Conservation (phyloP, 192 early-diverging fungal species). For the Gamsiella multidivaricata region DNA sequence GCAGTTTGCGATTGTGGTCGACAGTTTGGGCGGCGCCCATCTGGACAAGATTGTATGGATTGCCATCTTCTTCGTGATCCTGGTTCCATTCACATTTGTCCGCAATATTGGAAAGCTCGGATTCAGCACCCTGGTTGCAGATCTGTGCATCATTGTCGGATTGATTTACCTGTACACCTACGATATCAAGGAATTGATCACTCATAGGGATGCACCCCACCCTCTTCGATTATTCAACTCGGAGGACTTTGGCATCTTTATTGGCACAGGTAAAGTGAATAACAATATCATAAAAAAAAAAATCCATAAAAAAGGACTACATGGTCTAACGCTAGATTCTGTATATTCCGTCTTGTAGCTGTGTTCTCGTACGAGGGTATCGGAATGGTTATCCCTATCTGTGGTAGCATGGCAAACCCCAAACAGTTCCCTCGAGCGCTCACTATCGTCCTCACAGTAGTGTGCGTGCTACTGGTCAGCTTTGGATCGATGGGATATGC, state of each 20-base stretch:
- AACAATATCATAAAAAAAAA: not conserved
- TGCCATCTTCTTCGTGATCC: slow-evolving; percentile 75
- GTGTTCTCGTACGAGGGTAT: slow-evolving; percentile 96
- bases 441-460: slow-evolving; percentile 74
- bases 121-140: slow-evolving; percentile 81
- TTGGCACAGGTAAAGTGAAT: slow-evolving; percentile 55
- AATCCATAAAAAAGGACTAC: too few relatives aligned
- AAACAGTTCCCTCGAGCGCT: slow-evolving; percentile 83
- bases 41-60: slow-evolving; percentile 72
- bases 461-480: slow-evolving; percentile 74
- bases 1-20: slow-evolving; percentile 80
- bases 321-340: too few relatives aligned
- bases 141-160: slow-evolving; percentile 88
- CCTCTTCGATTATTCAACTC: slow-evolving; percentile 67
- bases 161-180: slow-evolving; percentile 80
- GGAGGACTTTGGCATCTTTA: slow-evolving; percentile 39
- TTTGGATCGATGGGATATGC: slow-evolving; percentile 85
- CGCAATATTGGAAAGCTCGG: slow-evolving; percentile 89
- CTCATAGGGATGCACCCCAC: slow-evolving; percentile 59
- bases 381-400: slow-evolving; percentile 83
- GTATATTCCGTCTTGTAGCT: too few relatives aligned
- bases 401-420: slow-evolving; percentile 87
- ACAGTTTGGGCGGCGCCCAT: slow-evolving; percentile 73
- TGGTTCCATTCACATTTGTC: slow-evolving; percentile 86
- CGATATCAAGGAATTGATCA: slow-evolving; percentile 73